Evolutionary conservation across 106 monocot genomes (phyloP), one percentile per base, ranked within the genome.

Genomic region (Dendrobium catenatum): DNA sequence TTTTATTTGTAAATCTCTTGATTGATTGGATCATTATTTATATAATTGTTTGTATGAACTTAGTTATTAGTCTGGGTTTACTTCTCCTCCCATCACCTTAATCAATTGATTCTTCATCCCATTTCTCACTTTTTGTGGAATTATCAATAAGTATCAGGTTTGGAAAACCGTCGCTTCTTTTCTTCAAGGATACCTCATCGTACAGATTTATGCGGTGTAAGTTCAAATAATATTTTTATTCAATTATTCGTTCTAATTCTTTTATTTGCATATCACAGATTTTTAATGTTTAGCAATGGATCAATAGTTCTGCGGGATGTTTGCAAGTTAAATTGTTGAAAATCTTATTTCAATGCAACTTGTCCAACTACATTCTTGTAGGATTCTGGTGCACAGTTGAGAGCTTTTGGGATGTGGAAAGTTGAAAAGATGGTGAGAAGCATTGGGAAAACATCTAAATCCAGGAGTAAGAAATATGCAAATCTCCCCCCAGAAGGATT

Each of bases 401-500:
- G 47, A 89, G 72, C 77, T 64, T 88, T 81, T 89, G 86, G 90
- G 80, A 78, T 73, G 68, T 76, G 54, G 31, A 93, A 87, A 47
- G 82, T 84, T 33, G 78, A 73, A 77, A 91, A 81, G 82, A 93
- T 84, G 78, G 24, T 22, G 67, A 82, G 59, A 79, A 78, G 77
- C 73, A 55, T 20, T 42, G 33, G 73, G 56, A 83, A 79, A 40
- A 64, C 54, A 75, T 72, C 81, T 8, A 79, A 78, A 75, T 76
- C 29, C 40, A 68, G 29, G 68, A 61, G n/a, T 37, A 75, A 80
- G 20, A 79, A 79, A 81, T 81, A 42, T 43, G 79, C 73, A 43
- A 49, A 75, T 37, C 26, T 58, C 70, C 64, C 79, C 75, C 19
- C 33, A 54, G 27, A 70, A 44, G 77, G 72, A 8, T 37, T 68